Evolutionary conservation across 441 rosid genomes (phyloP), one percentile per base, ranked within the genome.

Genomic region (Pelargonium myrrhifolium): DNA sequence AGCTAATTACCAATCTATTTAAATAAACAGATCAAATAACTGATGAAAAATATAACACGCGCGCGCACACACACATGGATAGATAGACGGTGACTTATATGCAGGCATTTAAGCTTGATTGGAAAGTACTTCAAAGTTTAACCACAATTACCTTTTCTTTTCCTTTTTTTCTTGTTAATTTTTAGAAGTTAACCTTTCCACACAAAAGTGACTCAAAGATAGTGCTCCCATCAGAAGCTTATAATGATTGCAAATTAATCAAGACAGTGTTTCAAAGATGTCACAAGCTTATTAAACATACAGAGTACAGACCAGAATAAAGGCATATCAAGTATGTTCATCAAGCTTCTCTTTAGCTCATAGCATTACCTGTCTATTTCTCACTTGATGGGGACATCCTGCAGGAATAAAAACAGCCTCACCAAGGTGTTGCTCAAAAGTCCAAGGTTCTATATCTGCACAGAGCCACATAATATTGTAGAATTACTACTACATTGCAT

Each of bases 401-500:
- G n/a, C n/a, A n/a, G n/a, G n/a, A n/a, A n/a, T n/a, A n/a, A n/a
- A n/a, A n/a, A n/a, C n/a, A n/a, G n/a, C n/a, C n/a, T 89, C 96
- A 24, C 99, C 97, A n/a, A 87, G 76, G 40, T 72, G 79, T 68
- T 92, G 99, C 60, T 81, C 88, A 69, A 94, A 94, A n/a, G 97
- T 89, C 99, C 99, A 92, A 6, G 99, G 92, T 81, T 91, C 96
- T 15, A 91, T 76, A 65, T 89, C 99, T 93, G 58, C 62, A 58
- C 31, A 58, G 31, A 55, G n/a, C n/a, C n/a, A n/a, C n/a, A n/a
- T n/a, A n/a, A 58, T 58, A 58, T 58, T 58, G 22, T 58, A 58
- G 31, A 28, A 58, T 22, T 22, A 3, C 24, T 22, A 58, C 62
- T 10, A 58, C 12, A 6, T 22, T 58, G 62, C 62, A 58, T 11